Conservation (phyloP, 129 eudicot genomes). For the Chrysanthemum lavandulifolium region DNA sequence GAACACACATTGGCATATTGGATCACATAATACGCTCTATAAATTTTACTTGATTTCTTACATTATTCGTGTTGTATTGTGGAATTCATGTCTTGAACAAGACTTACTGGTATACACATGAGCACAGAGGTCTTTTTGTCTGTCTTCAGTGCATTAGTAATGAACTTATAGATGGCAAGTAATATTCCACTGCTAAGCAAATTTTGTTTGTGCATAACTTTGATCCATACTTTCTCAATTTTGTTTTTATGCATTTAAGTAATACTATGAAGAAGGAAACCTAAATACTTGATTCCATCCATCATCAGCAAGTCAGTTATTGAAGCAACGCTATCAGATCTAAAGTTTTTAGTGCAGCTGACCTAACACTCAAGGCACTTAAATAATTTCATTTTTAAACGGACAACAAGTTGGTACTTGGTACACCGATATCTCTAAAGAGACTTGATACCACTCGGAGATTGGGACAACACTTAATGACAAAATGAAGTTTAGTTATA, state of each 20-base stretch:
- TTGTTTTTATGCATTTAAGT: conserved; percentile 4
- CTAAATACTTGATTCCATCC: background rate
- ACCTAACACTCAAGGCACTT: background rate
- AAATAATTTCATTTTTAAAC: background rate
- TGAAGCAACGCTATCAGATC: background rate
- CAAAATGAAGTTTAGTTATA: no score
- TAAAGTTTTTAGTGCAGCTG: conserved; percentile 11
- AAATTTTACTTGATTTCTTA: background rate
- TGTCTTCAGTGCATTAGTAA: conserved; percentile 8
- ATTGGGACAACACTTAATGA: no score
- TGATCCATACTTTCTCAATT: conserved; percentile 1
- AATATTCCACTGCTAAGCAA: conserved; percentile 13
- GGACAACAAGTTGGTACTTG: background rate
- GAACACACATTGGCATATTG: background rate
- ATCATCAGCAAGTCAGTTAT: background rate
- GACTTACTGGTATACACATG: conserved; percentile 8
- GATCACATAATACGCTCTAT: background rate
- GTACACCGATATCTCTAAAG: no score
- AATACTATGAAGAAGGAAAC: background rate
- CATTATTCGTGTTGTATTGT: conserved; percentile 7
- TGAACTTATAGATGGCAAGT: background rate
- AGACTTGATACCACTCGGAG: no score
- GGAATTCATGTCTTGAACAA: conserved; percentile 2
- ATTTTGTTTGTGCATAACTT: conserved; percentile 14
- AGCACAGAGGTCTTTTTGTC: background rate